Base-by-base conservation (phyloP, 306 rosid species). In the Glycyrrhiza uralensis region DNA sequence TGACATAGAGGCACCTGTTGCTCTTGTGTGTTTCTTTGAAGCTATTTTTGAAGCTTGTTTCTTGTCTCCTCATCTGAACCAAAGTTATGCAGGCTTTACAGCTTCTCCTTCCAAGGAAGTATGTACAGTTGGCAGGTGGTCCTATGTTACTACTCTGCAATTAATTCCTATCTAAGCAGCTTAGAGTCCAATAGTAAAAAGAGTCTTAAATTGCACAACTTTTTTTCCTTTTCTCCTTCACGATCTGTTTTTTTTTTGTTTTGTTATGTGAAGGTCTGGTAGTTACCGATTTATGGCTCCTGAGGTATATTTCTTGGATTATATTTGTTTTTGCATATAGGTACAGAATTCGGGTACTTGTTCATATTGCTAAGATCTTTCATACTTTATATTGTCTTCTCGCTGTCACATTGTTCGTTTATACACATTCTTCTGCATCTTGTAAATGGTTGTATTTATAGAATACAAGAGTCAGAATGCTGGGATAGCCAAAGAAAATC, bases 81-180 rank as follows among this genome's bases (percentile, higher is more conserved):
- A 66, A 22, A 38, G 39, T 39, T 50, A 41, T n/a, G n/a, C 78
- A 44, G 46, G 26, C 72, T 74, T 74, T 63, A 26, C 65, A 74
- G 72, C 79, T 38, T 63, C 65, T 62, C 45, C 19, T 26, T 63
- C 64, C 72, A 30, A 45, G 2, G 35, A 56, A 13, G 29, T 38
- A 28, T 56, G 47, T 14, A 57, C 33, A 76, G 32, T 64, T 47
- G 58, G 52, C 61, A 70, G 71, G 78, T 64, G 81, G 78, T 71
- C 81, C 79, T 65, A 71, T 36, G 60, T 71, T n/a, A n/a, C n/a
- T 62, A 12, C 14, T 47, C 80, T 75, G 74, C 42, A 69, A 33
- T 62, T 49, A 49, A 61, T 74, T 49, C 61, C 64, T 49, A 13
- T 60, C 29, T 33, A 58, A 45, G 45, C n/a, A n/a, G n/a, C 39